Evolutionary conservation across 2,329 filamentous ascomycete species (phyloP), one percentile per base, ranked within the genome.

Genomic region (Ceratocystis colombiana): DNA sequence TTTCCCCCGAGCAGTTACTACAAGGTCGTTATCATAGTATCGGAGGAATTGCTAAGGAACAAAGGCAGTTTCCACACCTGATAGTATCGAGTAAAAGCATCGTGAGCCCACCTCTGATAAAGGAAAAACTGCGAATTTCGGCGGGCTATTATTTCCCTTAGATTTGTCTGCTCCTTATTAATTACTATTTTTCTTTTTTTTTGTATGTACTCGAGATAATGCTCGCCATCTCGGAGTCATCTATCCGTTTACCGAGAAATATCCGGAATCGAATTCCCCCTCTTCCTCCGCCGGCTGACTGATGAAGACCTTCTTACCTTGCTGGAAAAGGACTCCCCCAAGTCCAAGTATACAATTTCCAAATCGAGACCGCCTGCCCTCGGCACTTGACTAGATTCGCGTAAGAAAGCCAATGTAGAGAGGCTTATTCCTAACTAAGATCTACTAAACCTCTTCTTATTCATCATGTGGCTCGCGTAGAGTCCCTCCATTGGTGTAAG

Each of bases 31-130:
- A 59, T 59, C 53, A 59, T 59, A 37, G 10, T 25, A 53, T 53
- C 20, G 53, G 25, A 59, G 28, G 15, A 59, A 59, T 30, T 59
- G 17, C 3, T 59, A 33, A 28, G 28, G 15, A 59, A 59, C 25
- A 59, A 41, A 17, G 53, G 53, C 53, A 59, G 53, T 59, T 59
- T 59, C 53, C n/a, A 63, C 61, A 63, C 61, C 61, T 63, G 61
- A 63, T 63, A 63, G 61, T 48, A 63, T 63, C 41, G 61, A 63
- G 61, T 63, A 63, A 63, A 46, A 45, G 15, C 41, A 63, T 45
- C 53, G 53, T 59, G 28, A 59, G 8, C 28, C 53, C 10, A 30
- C 3, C 25, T 30, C 28, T 30, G 53, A 59, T 59, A 59, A 59
- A 59, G 53, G n/a, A 57, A 57, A 3, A 28, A 30, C 30, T 3